Evolutionary conservation across 1,139 yeast species (phyloP), one percentile per base, ranked within the genome.

Genomic region (Yamadazyma kanchanaburiensis): DNA sequence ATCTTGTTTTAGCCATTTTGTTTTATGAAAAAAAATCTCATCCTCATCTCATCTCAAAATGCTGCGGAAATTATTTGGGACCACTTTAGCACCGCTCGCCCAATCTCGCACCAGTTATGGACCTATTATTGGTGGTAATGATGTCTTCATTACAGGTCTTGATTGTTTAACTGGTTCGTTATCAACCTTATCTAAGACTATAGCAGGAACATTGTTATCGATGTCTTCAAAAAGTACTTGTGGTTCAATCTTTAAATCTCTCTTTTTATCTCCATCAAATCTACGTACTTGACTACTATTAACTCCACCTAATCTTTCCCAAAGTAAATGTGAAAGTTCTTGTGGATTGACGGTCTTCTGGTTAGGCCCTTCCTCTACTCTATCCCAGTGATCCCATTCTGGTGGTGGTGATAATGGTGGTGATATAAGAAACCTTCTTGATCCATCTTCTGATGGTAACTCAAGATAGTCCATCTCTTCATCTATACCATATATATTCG

Each of bases 391-490:
- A 39, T 66, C 60, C 74, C 74, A 68, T 30, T 63, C 74, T 1
- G 64, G 49, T 2, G 67, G 72, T 1, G 74, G 74, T 6, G 71
- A 64, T n/a, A 60, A 42, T 5, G 74, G 74, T 1, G 74, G 74
- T 15, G 70, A 64, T 16, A 68, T 68, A 30, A 68, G 60, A 34
- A 67, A 68, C 17, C 74, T 41, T 28, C 59, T 51, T 28, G 61
- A 54, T 7, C 62, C 65, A 12, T 47, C 52, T 29, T 68, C 72
- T 46, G 58, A 58, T 2, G 74, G 74, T 14, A 68, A 47, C 39
- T 66, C 72, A 34, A 68, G 49, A 39, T 55, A 68, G 22, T 60
- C 62, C 8, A 48, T 41, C 5, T 42, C 25, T 30, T 37, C 21
- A 12, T 31, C 31, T 1, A 41, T 43, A 17, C 26, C 35, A 20